phyloP scores from a whole-genome alignment of 805 yeast genomes.

The Metschnikowia rubicola region DNA sequence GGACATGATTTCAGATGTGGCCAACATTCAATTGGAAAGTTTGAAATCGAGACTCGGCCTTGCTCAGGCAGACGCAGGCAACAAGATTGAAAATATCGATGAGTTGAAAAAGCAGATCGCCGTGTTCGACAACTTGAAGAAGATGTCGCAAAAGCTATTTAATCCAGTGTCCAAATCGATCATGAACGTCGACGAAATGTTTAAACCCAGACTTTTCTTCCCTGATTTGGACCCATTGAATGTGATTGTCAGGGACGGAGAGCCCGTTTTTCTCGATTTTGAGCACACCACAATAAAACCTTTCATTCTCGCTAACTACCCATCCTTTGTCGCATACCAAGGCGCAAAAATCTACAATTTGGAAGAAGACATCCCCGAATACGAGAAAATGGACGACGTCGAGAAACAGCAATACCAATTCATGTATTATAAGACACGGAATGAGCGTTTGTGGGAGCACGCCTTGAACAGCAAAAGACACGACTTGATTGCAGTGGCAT shows the following conservation, averaged over 20 bases:
- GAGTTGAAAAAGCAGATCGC: slow-evolving; percentile 47
- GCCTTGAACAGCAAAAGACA: slow-evolving; percentile 62
- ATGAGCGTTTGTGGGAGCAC: slow-evolving; percentile 84
- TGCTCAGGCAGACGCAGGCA: slow-evolving; percentile 51
- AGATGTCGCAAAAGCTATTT: slow-evolving; percentile 57
- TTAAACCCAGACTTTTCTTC: slow-evolving; percentile 67
- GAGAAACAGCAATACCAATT: slow-evolving; percentile 80
- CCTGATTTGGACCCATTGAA: slow-evolving; percentile 94
- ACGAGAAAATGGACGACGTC: slow-evolving; percentile 58
- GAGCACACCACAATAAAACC: slow-evolving; percentile 83
- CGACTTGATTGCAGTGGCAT: slow-evolving; percentile 72
- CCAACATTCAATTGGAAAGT: slow-evolving; percentile 62
- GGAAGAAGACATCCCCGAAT: slow-evolving; percentile 71
- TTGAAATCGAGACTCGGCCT: slow-evolving; percentile 52
- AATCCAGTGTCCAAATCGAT: slow-evolving; percentile 50
- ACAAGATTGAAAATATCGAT: slow-evolving; percentile 40
- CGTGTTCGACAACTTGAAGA: slow-evolving; percentile 60
- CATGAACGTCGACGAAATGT: slow-evolving; percentile 59
- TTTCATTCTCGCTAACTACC: slow-evolving; percentile 71
- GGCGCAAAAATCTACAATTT: slow-evolving; percentile 84
- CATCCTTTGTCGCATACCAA: slow-evolving; percentile 78
- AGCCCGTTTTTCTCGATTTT: slow-evolving; percentile 67
- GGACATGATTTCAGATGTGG: slow-evolving; percentile 62
- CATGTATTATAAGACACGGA: slow-evolving; percentile 86
- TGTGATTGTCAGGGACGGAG: slow-evolving; percentile 47